Conservation (phyloP, 176 grass and related monocot genomes). For the Ampelocalamus luodianensis region DNA sequence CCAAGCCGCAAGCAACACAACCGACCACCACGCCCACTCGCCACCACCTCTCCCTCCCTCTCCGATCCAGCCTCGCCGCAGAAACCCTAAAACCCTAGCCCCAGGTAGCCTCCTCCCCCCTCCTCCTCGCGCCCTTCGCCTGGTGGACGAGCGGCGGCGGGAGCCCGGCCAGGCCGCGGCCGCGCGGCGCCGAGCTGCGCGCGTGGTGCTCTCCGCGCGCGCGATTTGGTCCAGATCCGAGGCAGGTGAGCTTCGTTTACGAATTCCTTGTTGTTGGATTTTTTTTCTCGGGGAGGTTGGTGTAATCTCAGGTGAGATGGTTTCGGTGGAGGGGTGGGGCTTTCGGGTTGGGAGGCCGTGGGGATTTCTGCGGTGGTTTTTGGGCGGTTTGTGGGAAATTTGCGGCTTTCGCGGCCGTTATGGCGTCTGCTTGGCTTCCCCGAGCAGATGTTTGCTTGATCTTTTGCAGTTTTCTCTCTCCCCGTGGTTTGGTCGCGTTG, state of each 20-base stretch:
- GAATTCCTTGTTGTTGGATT: not conserved
- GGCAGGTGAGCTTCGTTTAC: slow-evolving; percentile 16
- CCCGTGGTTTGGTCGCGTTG: not conserved
- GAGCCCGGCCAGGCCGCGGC: not conserved
- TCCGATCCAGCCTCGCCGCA: slow-evolving; percentile 22
- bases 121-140: not conserved
- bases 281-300: slow-evolving; percentile 21
- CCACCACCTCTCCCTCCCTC: not conserved
- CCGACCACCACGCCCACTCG: slow-evolving; percentile 13
- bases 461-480: not conserved
- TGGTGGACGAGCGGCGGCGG: not conserved
- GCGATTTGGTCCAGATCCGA: slow-evolving; percentile 54
- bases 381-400: slow-evolving; percentile 3
- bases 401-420: not conserved
- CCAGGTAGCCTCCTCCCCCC: not conserved
- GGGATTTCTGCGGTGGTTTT: slow-evolving; percentile 25
- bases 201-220: not conserved
- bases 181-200: not conserved
- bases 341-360: not conserved
- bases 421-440: not conserved
- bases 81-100: not conserved
- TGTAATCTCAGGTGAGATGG: slow-evolving; percentile 34
- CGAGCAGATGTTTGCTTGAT: not conserved
- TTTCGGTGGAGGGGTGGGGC: not conserved
- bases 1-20: slow-evolving; percentile 47